phyloP scores from a whole-genome alignment of 2,329 filamentous ascomycete species.

The Colletotrichum caudatum region DNA sequence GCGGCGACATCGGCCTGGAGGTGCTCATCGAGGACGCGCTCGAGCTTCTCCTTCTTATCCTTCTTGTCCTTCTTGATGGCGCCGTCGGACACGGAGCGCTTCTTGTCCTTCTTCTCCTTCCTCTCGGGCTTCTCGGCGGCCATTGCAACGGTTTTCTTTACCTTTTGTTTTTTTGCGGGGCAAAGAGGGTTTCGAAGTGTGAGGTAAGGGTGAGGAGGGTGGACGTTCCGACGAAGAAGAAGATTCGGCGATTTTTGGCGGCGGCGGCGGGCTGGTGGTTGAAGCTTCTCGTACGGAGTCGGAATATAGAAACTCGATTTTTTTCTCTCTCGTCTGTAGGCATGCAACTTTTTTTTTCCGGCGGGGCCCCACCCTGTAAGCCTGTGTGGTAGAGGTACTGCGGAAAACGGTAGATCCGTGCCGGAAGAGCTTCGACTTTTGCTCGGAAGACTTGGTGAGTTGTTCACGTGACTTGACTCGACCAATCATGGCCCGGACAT shows the following conservation, averaged over 20 bases:
- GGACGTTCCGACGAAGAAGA: neutral
- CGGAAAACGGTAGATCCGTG: slow-evolving; percentile 22
- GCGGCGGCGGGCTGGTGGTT: neutral
- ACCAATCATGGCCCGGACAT: slow-evolving; percentile 24
- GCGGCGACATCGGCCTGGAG: slow-evolving; percentile 67
- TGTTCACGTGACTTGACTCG: neutral
- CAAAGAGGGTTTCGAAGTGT: neutral
- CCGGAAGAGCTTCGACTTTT: neutral
- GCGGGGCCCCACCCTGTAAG: neutral
- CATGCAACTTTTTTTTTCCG: slow-evolving; percentile 29
- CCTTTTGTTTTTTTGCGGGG: neutral
- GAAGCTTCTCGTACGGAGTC: slow-evolving; percentile 21
- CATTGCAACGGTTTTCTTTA: slow-evolving; percentile 52
- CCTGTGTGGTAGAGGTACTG: neutral
- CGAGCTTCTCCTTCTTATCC: slow-evolving; percentile 74
- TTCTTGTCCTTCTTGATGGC: slow-evolving; percentile 58
- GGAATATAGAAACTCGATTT: slow-evolving; percentile 7
- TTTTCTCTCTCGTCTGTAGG: slow-evolving; percentile 7
- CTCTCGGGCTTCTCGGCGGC: slow-evolving; percentile 62
- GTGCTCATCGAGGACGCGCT: slow-evolving; percentile 73
- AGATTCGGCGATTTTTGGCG: neutral
- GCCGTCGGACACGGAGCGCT: slow-evolving; percentile 46
- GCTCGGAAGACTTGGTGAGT: neutral
- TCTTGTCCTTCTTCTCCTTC: slow-evolving; percentile 56
- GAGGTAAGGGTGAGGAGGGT: neutral